These are phyloP conservation scores for Dioscorea dumetorum DNA, from an alignment of 106 monocot species.

Conservation along the genomic window DNA sequence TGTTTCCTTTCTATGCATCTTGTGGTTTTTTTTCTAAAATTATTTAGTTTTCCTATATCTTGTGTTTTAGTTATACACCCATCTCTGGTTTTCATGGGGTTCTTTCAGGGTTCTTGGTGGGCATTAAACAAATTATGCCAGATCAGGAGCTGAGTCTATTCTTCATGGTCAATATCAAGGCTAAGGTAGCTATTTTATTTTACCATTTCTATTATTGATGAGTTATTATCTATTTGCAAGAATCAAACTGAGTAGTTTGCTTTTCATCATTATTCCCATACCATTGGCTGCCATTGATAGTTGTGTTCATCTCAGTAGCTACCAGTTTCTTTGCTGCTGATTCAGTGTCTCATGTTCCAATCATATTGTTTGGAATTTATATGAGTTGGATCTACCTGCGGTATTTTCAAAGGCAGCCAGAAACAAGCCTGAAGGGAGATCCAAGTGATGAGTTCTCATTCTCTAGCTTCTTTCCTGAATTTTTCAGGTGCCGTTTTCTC, in stretches of 20 bases:
- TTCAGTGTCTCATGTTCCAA: conserved; percentile 57
- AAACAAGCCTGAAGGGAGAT: no score
- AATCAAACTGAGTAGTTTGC: not conserved
- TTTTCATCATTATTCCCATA: not conserved
- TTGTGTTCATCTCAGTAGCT: conserved; percentile 42
- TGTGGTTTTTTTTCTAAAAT: not conserved
- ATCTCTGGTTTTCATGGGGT: conserved; percentile 89
- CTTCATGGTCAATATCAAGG: conserved; percentile 59
- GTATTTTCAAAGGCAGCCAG: conserved; percentile 79
- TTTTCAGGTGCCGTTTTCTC: conserved; percentile 41
- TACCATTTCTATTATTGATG: not conserved
- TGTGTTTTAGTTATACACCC: conserved; percentile 59
- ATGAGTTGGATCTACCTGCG: conserved; percentile 89
- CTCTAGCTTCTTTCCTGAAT: conserved; percentile 88
- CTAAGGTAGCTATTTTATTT: conserved; percentile 39
- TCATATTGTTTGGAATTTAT: conserved; percentile 79
- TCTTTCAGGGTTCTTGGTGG: no score
- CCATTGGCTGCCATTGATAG: conserved; percentile 83
- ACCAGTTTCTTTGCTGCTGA: conserved; percentile 54
- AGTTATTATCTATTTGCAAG: not conserved
- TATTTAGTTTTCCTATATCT: not conserved
- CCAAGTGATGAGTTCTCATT: no score
- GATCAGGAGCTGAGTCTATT: conserved; percentile 62
- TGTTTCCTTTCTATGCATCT: no score
- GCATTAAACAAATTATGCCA: conserved; percentile 87